These are phyloP conservation scores for Blastobotrys illinoisensis DNA, from an alignment of 1,139 yeast genomes.

Conservation along the genomic window DNA sequence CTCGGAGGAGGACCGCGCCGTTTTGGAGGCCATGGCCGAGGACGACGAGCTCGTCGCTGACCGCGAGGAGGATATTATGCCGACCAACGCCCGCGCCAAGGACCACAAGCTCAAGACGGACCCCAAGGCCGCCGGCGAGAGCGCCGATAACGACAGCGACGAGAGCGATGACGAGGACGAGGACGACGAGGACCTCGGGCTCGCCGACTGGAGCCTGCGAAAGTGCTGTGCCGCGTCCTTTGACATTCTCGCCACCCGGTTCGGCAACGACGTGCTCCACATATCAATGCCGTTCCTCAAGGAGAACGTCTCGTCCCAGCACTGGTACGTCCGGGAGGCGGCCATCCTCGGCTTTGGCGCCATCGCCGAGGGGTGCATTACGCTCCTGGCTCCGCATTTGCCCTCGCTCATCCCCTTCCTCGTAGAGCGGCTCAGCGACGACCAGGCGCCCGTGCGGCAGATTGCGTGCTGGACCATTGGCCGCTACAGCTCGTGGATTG, in stretches of 20 bases:
- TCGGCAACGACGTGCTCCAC: constrained; percentile 63
- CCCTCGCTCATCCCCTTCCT: constrained; percentile 81
- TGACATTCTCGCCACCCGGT: constrained; percentile 66
- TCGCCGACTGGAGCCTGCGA: constrained; percentile 83
- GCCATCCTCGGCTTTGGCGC: constrained; percentile 95
- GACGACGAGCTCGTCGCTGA: constrained; percentile 80
- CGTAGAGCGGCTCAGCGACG: constrained; percentile 70
- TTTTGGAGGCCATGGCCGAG: constrained; percentile 51
- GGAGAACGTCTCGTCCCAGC: constrained; percentile 56
- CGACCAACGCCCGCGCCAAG: constrained; percentile 64
- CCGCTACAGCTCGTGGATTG: constrained; percentile 76
- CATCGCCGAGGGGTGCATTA: constrained; percentile 81
- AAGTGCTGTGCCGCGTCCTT: constrained; percentile 93
- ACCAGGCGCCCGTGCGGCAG: constrained; percentile 81
- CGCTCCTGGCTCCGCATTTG: constrained; percentile 61
- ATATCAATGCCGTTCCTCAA: constrained; percentile 72
- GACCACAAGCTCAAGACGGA: constrained; percentile 43
- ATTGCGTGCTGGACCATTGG: constrained; percentile 95
- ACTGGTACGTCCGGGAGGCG: constrained; percentile 91
- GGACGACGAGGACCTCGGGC: constrained; percentile 53
- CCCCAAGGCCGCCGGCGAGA: constrained; percentile 15
- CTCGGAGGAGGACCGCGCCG: constrained; percentile 70
- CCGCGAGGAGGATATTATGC: constrained; percentile 80
- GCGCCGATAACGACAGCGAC: constrained; percentile 36
- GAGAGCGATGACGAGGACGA: constrained; percentile 58